These are phyloP conservation scores for Eucalyptus tenuipes DNA, from an alignment of 345 rosid genomes.

Conservation along the genomic window DNA sequence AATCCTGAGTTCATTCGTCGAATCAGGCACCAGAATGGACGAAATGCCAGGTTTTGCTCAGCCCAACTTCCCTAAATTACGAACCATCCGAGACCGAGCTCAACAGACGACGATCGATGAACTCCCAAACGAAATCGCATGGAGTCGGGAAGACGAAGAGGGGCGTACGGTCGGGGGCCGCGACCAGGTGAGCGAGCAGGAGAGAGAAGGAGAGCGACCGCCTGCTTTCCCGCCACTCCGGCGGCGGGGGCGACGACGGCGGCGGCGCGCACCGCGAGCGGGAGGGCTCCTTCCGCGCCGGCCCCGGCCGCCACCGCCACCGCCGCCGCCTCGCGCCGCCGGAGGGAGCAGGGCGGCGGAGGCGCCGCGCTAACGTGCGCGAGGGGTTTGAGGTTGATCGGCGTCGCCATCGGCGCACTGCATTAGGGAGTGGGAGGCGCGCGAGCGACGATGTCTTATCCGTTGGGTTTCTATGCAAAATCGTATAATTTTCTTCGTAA, in stretches of 20 bases:
- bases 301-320: not conserved
- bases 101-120: not conserved
- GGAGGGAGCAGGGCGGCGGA: not conserved
- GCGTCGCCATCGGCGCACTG: not conserved
- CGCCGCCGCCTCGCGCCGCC: not conserved
- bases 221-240: slow-evolving; percentile 30
- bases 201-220: slow-evolving; percentile 57
- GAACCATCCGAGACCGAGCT: not conserved
- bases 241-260: not conserved
- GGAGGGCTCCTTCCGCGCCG: not conserved
- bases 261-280: slow-evolving; percentile 13
- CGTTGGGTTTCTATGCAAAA: not conserved
- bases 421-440: not conserved
- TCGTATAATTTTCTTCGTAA: not conserved
- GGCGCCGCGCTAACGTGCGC: not conserved
- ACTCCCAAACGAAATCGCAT: not conserved
- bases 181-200: slow-evolving; percentile 25
- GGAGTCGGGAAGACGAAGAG: not conserved
- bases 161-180: slow-evolving; percentile 26
- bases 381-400: not conserved
- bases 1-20: not conserved
- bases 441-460: not conserved
- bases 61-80: not conserved
- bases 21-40: not conserved
- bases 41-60: not conserved